These are phyloP conservation scores for Pseudohalonectria lignicola DNA, from an alignment of 2,329 filamentous ascomycete genomes.

Conservation along the genomic window DNA sequence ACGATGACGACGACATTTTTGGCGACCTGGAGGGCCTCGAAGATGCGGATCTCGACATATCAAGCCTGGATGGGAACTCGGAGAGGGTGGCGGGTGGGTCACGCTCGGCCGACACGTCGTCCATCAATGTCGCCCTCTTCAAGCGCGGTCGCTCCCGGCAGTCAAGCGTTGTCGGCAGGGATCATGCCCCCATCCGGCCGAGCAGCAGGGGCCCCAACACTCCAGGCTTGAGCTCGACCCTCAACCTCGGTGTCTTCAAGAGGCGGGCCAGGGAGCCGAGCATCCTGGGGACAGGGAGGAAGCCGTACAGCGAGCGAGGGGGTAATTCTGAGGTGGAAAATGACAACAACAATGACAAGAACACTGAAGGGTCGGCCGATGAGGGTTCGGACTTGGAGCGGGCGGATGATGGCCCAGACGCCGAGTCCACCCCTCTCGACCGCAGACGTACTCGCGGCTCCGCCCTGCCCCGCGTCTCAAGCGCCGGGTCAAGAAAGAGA, in stretches of 20 bases:
- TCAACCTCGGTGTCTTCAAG: constrained; percentile 48
- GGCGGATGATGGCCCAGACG: neutral
- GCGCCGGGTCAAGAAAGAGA: constrained; percentile 34
- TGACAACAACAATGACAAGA: too few relatives aligned
- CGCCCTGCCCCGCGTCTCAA: neutral
- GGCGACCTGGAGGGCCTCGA: constrained; percentile 16
- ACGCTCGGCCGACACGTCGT: constrained; percentile 31
- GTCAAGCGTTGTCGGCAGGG: constrained; percentile 39
- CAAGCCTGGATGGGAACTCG: too few relatives aligned
- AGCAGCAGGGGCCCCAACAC: constrained; percentile 38
- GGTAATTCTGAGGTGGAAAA: too few relatives aligned
- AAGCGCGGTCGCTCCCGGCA: constrained; percentile 31
- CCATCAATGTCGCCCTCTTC: constrained; percentile 34
- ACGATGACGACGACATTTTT: constrained; percentile 16
- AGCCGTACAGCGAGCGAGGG: constrained; percentile 19
- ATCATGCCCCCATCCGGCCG: constrained; percentile 39
- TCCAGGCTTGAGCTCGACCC: constrained; percentile 34
- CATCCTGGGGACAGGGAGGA: constrained; percentile 44
- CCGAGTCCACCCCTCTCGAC: neutral
- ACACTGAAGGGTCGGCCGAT: too few relatives aligned
- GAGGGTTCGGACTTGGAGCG: constrained; percentile 6
- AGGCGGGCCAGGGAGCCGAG: constrained; percentile 48
- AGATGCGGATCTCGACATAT: too few relatives aligned
- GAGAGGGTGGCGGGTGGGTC: too few relatives aligned
- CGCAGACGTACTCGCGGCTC: constrained; percentile 1